Evolutionary conservation across 805 yeast species (phyloP), one percentile per base, ranked within the genome.

Genomic region (Lachancea meyersii): DNA sequence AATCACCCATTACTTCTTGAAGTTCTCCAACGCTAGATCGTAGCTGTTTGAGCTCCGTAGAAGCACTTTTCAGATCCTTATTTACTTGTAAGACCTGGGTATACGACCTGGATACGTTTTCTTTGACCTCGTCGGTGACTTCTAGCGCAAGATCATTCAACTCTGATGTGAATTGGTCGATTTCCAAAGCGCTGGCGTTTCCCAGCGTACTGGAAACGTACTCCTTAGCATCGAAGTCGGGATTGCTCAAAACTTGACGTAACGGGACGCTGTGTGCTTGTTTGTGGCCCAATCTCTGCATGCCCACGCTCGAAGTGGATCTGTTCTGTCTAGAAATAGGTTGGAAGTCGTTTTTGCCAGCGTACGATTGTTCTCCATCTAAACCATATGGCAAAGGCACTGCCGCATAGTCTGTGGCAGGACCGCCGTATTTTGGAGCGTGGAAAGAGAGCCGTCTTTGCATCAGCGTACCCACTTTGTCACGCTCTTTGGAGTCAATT

Each of bases 111-210:
- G 77, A 72, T 22, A 84, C 75, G 40, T 75, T 75, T 23, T 61
- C 60, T 52, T 80, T 80, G 38, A 82, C 76, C 46, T 80, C 85
- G 20, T 66, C 65, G 16, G 74, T 74, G 31, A 83, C 74, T 34
- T 71, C 58, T 3, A 64, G 57, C 31, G 76, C 73, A 49, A 82
- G 69, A 31, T 69, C 65, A 1, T 62, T 54, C 48, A 85, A 64
- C 40, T 71, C 73, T 16, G 76, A 71, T 46, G 80, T 77, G 60
- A 82, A 83, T 42, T 75, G 77, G 52, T 84, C 88, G 26, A 86
- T 82, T 47, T 80, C 84, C 1, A 76, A 62, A 2, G 89, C 91
- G 5, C 82, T 75, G 1, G 87, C 86, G 48, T 77, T 75, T 9
- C 77, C 67, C 47, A 86, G 58, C 42, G 77, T 75, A 11, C 65